These are phyloP conservation scores for Mycosphaerelloides madeirae DNA, from an alignment of 2,329 filamentous ascomycete genomes.

Conservation along the genomic window DNA sequence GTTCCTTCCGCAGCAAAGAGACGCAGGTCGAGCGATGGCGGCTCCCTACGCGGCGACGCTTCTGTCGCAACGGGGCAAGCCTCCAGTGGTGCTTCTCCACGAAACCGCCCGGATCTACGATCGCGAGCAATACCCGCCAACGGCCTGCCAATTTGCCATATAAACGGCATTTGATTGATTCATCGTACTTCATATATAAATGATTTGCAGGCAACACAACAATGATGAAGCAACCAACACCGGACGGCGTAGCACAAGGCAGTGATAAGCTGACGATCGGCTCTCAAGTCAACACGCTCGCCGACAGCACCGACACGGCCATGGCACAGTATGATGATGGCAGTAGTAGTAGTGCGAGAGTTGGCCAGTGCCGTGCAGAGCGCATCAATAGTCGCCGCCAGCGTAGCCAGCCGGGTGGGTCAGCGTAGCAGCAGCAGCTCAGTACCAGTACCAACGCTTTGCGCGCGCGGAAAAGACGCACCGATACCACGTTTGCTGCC, in stretches of 20 bases:
- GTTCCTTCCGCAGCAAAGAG: constrained; percentile 5
- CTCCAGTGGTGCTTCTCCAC: too few species aligned
- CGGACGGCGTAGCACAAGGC: not conserved
- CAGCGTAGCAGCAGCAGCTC: constrained; percentile 14
- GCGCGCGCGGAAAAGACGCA: constrained; percentile 4
- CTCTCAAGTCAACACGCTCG: not conserved
- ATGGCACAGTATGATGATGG: too few species aligned
- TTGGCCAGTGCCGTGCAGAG: constrained; percentile 5
- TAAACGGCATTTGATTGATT: not conserved
- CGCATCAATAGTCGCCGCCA: constrained; percentile 1
- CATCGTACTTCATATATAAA: not conserved
- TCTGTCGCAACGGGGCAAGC: not conserved
- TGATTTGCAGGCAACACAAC: not conserved
- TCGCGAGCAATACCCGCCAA: not conserved
- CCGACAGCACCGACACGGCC: not conserved
- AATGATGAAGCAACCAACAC: too few species aligned
- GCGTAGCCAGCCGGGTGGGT: constrained; percentile 15
- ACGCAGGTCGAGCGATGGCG: constrained; percentile 12
- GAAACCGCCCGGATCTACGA: not conserved
- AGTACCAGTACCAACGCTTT: not conserved
- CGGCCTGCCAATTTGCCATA: not conserved
- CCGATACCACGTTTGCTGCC: constrained; percentile 12
- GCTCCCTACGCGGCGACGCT: too few species aligned
- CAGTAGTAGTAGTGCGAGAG: too few species aligned
- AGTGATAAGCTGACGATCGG: constrained; percentile 6